Evolutionary conservation across 108 stramenopile species (phyloP), one percentile per base, ranked within the genome.

Genomic region (Asterionellopsis glacialis): DNA sequence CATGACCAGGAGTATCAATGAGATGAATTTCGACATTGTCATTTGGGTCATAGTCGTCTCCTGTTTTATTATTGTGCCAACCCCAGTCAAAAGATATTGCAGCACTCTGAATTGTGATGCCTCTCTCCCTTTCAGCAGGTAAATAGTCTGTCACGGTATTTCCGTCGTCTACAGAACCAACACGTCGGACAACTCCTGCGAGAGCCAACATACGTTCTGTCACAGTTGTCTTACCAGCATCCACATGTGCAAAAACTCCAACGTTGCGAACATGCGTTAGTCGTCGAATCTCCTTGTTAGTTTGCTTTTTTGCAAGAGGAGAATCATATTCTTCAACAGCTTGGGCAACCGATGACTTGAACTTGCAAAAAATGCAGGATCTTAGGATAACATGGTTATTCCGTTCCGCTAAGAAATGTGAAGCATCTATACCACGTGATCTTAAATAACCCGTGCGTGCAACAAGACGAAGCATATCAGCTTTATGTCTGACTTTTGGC

Each of bases 181-280:
- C 64, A 48, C 64, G 61, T 10, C 61, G 41, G 0, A 93, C 91
- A 11, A 94, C 72, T 13, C 97, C 98, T 13, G 95, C 80, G 45
- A 96, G 59, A 40, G 89, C 95, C 47, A 99, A 80, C 90, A 99
- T 97, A 12, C 95, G 92, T 68, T 99, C 99, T 6, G 96, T 99
- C 15, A 97, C 89, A 16, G 99, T 99, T n/a, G 99, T 99, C 68
- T 98, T 99, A 23, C 99, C 99, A 1, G 99, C 98, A 73, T 99
- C 99, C 51, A 99, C 97, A 72, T 99, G 99, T 0, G 99, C 99
- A 25, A 99, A 82, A 58, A 98, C 86, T 5, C 97, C 99, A 10
- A 98, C 84, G 67, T 88, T 90, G 44, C 90, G 90, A 2, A 95
- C 47, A 56, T 74, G 79, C 21, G 59, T 64, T 1, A 91, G 81